Evolutionary conservation across 371 early-diverging fungal species (phyloP), one percentile per base, ranked within the genome.

Genomic region (Actinomortierella wolfii): DNA sequence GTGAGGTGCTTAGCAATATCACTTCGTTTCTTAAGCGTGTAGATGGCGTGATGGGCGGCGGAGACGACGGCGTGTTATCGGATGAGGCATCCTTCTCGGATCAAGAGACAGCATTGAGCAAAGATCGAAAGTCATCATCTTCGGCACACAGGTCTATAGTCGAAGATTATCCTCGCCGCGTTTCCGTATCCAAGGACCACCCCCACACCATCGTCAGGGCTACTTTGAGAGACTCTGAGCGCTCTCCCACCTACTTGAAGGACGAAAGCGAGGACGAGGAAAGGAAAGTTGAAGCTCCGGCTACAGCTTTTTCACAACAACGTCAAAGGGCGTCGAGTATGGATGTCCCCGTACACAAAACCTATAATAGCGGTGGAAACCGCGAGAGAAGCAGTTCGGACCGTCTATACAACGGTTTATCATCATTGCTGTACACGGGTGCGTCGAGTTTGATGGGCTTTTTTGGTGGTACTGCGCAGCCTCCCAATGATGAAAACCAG

Each of bases 391-490:
- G 34, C 34, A 34, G 34, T 4, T 34, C 34, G 7, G 34, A 11
- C 11, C 34, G 7, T 4, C 7, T 34, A 11, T 34, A 34, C 11
- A 11, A 34, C 7, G 34, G 34, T 34, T 34, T 4, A 11, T 34
- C 59, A 18, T 71, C 73, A 17, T 6, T 71, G 21, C 56, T 66
- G 40, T 62, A 62, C 42, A 56, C 66, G 4, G 73, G 73, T 4
- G 34, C 34, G 26, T 58, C 73, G 0, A 71, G 67, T 49, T 17
- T 71, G 18, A 61, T 71, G 45, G 73, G 73, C 15, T 58, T 44
- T 13, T 65, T 58, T 53, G 67, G 73, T 26, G 48, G 45, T 4
- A 21, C 26, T 21, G 39, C 53, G 8, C 48, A 51, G 1, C 11
- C 48, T 8, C 26, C 46, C 14, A 14, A 4, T 11, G 49, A 23